Percentiles rank a stretch among this genome's conserved stretches.
Conservation (phyloP, 176 grass and related monocot genomes). For the Oryza officinalis region DNA sequence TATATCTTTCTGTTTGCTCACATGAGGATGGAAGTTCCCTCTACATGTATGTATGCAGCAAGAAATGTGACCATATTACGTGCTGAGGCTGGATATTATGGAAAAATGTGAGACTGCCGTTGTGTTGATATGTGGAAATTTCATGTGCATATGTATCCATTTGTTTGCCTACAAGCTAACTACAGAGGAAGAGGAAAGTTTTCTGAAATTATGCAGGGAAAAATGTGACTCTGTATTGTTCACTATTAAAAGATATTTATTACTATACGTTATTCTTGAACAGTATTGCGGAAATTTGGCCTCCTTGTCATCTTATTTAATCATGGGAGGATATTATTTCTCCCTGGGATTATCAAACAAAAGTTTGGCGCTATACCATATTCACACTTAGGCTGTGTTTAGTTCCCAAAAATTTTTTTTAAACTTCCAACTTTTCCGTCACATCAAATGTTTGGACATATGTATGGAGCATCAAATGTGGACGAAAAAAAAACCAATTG, state of each 20-base stretch:
- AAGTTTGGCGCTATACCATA: background rate
- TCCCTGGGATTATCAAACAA: background rate
- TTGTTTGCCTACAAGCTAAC: background rate
- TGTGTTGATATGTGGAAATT: background rate
- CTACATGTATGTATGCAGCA: background rate
- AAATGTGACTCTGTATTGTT: background rate
- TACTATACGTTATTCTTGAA: background rate
- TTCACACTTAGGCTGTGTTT: no score
- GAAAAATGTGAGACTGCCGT: background rate
- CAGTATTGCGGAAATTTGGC: background rate
- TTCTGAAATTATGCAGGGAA: background rate
- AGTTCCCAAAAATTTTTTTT: no score
- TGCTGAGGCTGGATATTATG: background rate
- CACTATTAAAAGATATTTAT: background rate
- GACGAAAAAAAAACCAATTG: no score
- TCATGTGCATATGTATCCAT: background rate
- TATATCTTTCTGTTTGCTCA: background rate
- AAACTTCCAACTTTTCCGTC: no score
- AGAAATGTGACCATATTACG: background rate
- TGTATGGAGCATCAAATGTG: no score
- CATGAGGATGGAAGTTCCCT: background rate
- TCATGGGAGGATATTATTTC: background rate
- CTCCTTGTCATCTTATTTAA: background rate
- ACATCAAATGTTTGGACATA: no score
- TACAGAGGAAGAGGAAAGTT: background rate